These are phyloP conservation scores for Senna tora DNA, from an alignment of 306 rosid genomes.

Conservation along the genomic window DNA sequence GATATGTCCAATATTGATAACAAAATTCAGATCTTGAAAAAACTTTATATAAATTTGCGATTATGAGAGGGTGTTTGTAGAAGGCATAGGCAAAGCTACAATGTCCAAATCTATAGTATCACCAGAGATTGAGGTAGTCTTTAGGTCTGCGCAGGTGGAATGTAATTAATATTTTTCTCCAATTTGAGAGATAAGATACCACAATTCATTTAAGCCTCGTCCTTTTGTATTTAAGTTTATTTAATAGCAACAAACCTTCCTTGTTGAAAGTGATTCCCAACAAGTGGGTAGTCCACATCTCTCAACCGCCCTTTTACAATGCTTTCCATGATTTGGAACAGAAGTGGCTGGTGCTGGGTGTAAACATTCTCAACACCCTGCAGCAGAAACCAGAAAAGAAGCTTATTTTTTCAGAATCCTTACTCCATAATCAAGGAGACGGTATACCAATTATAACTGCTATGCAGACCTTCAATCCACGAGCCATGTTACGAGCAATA, in stretches of 20 bases:
- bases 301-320: constrained; percentile 86
- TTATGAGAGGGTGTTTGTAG: too few relatives aligned
- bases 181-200: constrained; percentile 1
- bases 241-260: constrained; percentile 66
- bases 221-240: constrained; percentile 4
- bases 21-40: neutral
- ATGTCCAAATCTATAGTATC: neutral
- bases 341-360: constrained; percentile 74
- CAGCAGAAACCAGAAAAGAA: constrained; percentile 25
- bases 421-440: constrained; percentile 16
- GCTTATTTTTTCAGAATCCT: constrained; percentile 15
- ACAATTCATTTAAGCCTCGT: constrained; percentile 14
- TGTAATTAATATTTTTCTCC: constrained; percentile 4
- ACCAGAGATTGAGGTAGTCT: neutral
- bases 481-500: constrained; percentile 83
- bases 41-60: neutral
- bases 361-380: constrained; percentile 77
- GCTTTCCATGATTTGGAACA: constrained; percentile 76
- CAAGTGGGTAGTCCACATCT: constrained; percentile 89
- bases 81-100: neutral
- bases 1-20: neutral
- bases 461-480: constrained; percentile 67
- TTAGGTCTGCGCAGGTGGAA: neutral
- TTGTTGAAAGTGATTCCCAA: constrained; percentile 1
- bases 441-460: constrained; percentile 6